These are phyloP conservation scores for Boechera divaricarpa DNA, from an alignment of 345 rosid species.

Conservation along the genomic window DNA sequence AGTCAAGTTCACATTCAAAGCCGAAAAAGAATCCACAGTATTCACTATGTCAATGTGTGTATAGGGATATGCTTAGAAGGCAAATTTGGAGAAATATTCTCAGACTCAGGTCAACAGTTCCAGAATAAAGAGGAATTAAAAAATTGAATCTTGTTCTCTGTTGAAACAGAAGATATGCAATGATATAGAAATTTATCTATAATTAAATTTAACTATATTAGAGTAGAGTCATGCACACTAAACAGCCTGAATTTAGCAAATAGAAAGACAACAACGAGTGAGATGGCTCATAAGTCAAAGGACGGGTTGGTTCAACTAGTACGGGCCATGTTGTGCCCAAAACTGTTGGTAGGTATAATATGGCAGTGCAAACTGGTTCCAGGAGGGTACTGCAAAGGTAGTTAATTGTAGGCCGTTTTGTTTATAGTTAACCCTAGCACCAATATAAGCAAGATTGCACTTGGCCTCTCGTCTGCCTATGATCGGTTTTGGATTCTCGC, in stretches of 20 bases:
- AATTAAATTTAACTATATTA: neutral
- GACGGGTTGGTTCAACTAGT: constrained; percentile 1
- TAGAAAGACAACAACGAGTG: neutral
- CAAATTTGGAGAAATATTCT: neutral
- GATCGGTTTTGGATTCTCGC: constrained; percentile 58
- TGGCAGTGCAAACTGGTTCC: neutral
- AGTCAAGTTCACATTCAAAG: constrained; percentile 8
- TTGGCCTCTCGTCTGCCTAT: constrained; percentile 66
- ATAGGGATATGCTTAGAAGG: neutral
- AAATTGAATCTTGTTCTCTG: neutral
- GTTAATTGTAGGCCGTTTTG: neutral
- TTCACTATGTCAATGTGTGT: neutral
- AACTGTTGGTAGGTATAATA: neutral
- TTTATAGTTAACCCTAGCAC: neutral
- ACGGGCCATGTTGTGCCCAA: neutral
- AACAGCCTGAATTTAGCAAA: neutral
- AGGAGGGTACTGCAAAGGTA: neutral
- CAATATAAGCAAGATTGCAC: constrained; percentile 63
- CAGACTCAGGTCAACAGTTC: neutral
- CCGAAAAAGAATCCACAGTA: neutral
- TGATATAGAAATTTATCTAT: neutral
- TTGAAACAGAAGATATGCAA: neutral
- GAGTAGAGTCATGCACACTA: neutral
- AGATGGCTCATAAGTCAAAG: neutral
- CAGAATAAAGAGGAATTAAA: neutral